These are phyloP conservation scores for Skeletonema costatum DNA, from an alignment of 108 stramenopile species.

Conservation along the genomic window DNA sequence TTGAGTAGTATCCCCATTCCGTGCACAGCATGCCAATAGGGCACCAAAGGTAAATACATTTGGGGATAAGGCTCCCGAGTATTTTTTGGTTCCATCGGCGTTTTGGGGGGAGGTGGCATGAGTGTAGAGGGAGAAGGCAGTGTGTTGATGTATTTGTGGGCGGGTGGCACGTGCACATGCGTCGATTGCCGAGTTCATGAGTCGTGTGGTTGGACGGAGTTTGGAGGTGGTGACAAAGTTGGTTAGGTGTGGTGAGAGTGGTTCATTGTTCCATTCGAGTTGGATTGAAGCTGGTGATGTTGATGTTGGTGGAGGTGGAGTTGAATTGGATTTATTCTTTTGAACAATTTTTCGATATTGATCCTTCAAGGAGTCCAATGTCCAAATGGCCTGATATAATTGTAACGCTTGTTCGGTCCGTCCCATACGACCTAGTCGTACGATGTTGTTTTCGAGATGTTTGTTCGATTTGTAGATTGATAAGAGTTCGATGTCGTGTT, in stretches of 20 bases:
- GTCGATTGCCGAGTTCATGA: conserved; percentile 79
- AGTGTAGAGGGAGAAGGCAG: neutral
- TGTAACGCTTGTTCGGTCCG: conserved; percentile 62
- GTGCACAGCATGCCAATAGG: conserved; percentile 69
- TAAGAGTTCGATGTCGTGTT: neutral
- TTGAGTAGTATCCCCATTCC: conserved; percentile 53
- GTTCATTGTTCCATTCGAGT: neutral
- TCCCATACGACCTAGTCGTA: conserved; percentile 50
- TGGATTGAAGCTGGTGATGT: neutral
- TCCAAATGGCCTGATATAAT: conserved; percentile 39
- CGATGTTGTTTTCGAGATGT: conserved; percentile 17
- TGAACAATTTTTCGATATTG: neutral
- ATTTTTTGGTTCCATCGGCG: conserved; percentile 2
- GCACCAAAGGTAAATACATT: conserved; percentile 84
- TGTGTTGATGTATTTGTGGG: conserved; percentile 31
- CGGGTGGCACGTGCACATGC: conserved; percentile 72
- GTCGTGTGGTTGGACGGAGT: conserved; percentile 55
- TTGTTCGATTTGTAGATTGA: conserved; percentile 2
- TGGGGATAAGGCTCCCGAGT: conserved; percentile 37
- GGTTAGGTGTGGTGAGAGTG: neutral
- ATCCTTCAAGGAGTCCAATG: conserved; percentile 18
- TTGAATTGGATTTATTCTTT: neutral
- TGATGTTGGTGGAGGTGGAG: no score
- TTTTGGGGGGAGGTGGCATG: neutral
- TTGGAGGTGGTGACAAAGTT: neutral